phyloP scores from a whole-genome alignment of 306 rosid species.

The Rubus parviflorus region DNA sequence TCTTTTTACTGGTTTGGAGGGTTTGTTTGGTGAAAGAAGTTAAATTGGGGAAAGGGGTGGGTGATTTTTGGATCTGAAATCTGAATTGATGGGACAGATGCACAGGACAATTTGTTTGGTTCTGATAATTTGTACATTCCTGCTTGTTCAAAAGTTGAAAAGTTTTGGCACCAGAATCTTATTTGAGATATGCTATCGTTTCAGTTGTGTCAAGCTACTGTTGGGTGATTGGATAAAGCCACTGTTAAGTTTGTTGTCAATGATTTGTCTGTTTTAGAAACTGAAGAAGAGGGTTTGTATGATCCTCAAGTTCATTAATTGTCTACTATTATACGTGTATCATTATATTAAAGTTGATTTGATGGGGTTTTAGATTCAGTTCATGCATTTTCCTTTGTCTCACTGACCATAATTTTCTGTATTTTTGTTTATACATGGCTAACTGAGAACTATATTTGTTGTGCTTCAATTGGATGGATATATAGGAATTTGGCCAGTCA shows the following conservation, averaged over 20 bases:
- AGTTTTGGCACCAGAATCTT: slow-evolving; percentile 8
- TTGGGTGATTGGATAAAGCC: slow-evolving; percentile 10
- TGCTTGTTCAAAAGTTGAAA: slow-evolving; percentile 12
- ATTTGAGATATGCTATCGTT: slow-evolving; percentile 9
- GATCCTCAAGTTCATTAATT: background rate
- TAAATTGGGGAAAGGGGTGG: background rate
- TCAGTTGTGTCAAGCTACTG: slow-evolving; percentile 7
- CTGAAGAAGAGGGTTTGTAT: background rate
- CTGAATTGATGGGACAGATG: slow-evolving; percentile 4
- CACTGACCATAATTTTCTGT: background rate
- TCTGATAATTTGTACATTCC: slow-evolving; percentile 2
- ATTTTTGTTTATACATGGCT: background rate
- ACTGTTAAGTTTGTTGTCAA: background rate
- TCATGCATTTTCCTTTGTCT: background rate
- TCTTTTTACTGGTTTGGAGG: background rate
- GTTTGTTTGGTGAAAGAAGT: background rate
- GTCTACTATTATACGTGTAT: slow-evolving; percentile 1
- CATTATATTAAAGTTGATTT: background rate
- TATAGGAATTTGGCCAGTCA: slow-evolving; percentile 38
- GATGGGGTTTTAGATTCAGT: background rate
- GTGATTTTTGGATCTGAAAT: slow-evolving; percentile 27
- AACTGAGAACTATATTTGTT: slow-evolving; percentile 35
- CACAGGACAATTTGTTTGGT: background rate
- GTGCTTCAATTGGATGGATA: slow-evolving; percentile 33
- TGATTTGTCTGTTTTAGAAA: slow-evolving; percentile 1